Conservation (phyloP, 2,329 filamentous ascomycete genomes). For the Aspergillus neoniger region DNA sequence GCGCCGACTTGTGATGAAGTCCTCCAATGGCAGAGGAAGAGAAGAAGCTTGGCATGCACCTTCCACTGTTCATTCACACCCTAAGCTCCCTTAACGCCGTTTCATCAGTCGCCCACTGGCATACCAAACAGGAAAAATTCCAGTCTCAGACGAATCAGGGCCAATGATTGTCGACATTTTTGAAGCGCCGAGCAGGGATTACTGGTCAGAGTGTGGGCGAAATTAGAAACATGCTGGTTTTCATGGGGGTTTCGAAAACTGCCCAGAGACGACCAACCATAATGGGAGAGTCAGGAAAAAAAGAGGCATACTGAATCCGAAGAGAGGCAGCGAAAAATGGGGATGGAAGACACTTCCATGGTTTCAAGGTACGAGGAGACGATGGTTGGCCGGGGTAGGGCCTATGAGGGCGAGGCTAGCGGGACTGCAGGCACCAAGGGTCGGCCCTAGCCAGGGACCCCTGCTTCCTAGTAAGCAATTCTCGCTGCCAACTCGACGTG, state of each 20-base stretch:
- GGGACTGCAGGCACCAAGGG: not conserved
- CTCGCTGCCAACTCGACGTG: conserved; percentile 12
- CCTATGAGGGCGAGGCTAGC: not conserved
- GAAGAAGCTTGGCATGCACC: conserved; percentile 29
- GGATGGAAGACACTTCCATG: not conserved
- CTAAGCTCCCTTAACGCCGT: conserved; percentile 7
- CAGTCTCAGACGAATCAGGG: not conserved
- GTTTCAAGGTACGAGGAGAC: not conserved
- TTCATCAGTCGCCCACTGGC: conserved; percentile 19
- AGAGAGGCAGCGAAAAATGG: not conserved
- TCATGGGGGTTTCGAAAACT: not conserved
- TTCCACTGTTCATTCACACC: conserved; percentile 11
- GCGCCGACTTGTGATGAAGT: conserved; percentile 13
- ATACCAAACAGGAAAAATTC: not conserved
- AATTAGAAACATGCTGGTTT: not conserved
- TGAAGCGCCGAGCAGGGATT: not conserved
- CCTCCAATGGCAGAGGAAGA: conserved; percentile 8
- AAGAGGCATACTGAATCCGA: not conserved
- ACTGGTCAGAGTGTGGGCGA: not conserved
- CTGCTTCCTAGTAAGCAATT: not conserved
- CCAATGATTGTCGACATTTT: conserved; percentile 13
- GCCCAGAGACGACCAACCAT: not conserved
- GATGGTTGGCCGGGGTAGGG: not conserved
- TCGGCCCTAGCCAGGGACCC: conserved; percentile 10
- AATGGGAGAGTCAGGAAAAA: not conserved